Evolutionary conservation across 352 stramenopile genomes (phyloP).

Genomic region (Blastocystis sp.): DNA sequence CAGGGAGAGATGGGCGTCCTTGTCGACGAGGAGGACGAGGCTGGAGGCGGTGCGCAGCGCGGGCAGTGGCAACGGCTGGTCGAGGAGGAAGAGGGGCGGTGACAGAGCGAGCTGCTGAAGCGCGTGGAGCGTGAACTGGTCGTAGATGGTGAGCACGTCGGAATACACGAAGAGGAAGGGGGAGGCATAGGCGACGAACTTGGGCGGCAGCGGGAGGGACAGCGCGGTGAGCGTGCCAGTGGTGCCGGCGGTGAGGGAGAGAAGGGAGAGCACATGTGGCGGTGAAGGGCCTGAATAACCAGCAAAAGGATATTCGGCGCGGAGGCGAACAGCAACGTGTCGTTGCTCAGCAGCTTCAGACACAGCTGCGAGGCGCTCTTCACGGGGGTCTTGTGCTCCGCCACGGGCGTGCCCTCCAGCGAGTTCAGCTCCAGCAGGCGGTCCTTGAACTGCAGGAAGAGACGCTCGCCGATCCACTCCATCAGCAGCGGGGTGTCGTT

Average conservation of each 20-base stretch:
- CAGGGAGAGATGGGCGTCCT: not conserved
- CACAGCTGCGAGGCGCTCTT: slow-evolving; percentile 1
- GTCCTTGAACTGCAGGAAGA: slow-evolving; percentile 53
- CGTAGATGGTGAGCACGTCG: slow-evolving; percentile 7
- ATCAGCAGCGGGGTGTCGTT: slow-evolving; percentile 27
- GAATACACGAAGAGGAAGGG: slow-evolving; percentile 32
- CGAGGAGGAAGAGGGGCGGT: not conserved
- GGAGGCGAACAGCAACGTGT: not conserved
- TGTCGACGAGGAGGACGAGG: not conserved
- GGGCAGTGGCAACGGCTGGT: not conserved
- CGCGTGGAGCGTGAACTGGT: not conserved
- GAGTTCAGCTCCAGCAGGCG: not conserved
- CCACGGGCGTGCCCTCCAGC: not conserved
- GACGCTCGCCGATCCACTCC: not conserved
- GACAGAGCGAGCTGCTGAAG: not conserved
- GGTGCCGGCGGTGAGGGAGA: not conserved
- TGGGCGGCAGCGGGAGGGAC: not conserved
- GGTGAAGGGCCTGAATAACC: not conserved
- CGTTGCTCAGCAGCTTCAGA: not conserved
- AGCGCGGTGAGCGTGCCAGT: not conserved
- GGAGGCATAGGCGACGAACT: not conserved
- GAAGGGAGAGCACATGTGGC: not conserved
- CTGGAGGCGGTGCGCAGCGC: not conserved
- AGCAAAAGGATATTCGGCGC: not conserved
- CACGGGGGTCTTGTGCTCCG: not conserved